Evolutionary conservation across 1,139 yeast species (phyloP), one percentile per base, ranked within the genome.

Genomic region (Taphrina flavorubra): DNA sequence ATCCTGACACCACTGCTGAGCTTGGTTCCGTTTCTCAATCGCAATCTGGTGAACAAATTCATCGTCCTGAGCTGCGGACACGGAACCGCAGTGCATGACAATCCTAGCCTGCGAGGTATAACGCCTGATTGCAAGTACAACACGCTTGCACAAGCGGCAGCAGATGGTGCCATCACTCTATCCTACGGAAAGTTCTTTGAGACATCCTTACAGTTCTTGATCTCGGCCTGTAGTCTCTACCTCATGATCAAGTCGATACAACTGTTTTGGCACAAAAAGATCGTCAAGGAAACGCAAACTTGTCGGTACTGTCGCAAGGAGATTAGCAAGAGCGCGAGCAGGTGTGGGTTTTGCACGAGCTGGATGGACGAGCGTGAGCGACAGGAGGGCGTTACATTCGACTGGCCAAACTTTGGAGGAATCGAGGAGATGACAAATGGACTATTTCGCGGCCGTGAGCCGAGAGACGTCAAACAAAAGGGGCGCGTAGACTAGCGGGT

Each of bases 301-400:
- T 59, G 63, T 31, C 40, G 37, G 13, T 59, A 46, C 63, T 59
- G 63, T 36, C 55, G 51, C 16, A 25, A 46, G 53, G 44, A 44
- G 42, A 59, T 34, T 14, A 59, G 46, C 10, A 59, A 34, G 55
- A 44, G 11, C 18, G 51, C 55, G 20, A 36, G 53, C 13, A 49
- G 63, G 13, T 59, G 63, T 34, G 46, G 40, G 10, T 59, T 16
- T 31, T 59, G 63, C 31, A 59, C 63, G 31, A 46, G 55, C 2
- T 59, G 63, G 63, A n/a, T 59, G 40, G 55, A 59, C 46, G 63
- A 55, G 7, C 39, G 55, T 10, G 63, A 59, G 44, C 55, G 46
- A 31, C 40, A 25, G 25, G 40, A 20, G 36, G 36, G 36, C 20
- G n/a, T n/a, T 1, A 5, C 53, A 11, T 25, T 49, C n/a, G 53